Evolutionary conservation across 768 basidiomycete species (phyloP), one percentile per base, ranked within the genome.

Genomic region (Omphalotus guepiniiformis): DNA sequence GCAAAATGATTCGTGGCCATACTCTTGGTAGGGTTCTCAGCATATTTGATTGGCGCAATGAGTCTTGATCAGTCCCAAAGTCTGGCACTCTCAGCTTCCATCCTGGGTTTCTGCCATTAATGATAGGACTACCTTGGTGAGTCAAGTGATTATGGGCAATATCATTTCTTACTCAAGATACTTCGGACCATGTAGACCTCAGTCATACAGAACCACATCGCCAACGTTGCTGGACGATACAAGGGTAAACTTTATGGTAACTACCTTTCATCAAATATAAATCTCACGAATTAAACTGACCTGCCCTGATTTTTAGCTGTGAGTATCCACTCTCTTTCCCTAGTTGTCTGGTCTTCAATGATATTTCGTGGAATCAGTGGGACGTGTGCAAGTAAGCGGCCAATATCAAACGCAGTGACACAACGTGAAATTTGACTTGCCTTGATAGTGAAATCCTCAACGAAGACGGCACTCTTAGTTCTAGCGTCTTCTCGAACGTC

Each of bases 381-480:
- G 69, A 71, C 51, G 70, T 71, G 42, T 64, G 58, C 63, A 73
- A 74, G 70, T 73, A 45, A 34, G 64, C 54, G n/a, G 15, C 15
- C n/a, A 6, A 6, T n/a, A 5, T n/a, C n/a, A 6, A 21, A 7
- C 21, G 7, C 35, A 15, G 21, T 6, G 6, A 6, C 21, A 21
- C 15, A 5, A 15, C n/a, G n/a, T n/a, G 35, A 5, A 16, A 9
- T 37, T 40, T 46, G 52, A 58, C 34, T 50, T 57, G 37, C 48
- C 59, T 39, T 62, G 59, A 53, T 22, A 71, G 71, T 49, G 76
- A 78, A 59, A 73, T 73, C 45, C 67, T 79, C 57, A 76, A 76
- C 59, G 76, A 78, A 49, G 70, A 76, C 53, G 75, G 76, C 36
- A 66, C 64, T 42, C 54, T 76, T 42, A 68, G 72, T 23, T 68